Conservation (phyloP, 345 rosid species). For the Lepidium sativum region DNA sequence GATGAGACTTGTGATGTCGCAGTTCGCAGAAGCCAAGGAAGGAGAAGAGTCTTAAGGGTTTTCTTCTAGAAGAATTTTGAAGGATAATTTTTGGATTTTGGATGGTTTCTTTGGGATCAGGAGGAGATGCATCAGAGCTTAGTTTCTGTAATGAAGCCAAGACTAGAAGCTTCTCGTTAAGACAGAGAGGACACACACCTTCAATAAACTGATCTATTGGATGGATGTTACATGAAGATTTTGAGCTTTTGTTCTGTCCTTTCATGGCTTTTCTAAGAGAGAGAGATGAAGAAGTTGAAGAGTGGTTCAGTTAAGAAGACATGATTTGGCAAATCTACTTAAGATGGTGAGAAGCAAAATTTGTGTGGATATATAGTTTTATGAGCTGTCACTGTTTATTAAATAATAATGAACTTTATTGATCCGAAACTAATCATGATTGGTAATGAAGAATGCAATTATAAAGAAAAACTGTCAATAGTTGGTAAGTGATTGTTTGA, state of each 20-base stretch:
- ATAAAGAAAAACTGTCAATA: constrained; percentile 2
- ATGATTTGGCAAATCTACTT: background rate
- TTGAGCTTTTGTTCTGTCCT: constrained; percentile 35
- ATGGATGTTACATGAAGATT: constrained; percentile 64
- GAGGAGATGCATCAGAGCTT: background rate
- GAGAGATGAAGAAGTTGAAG: constrained; percentile 1
- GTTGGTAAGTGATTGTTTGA: constrained; percentile 6
- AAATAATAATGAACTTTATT: background rate
- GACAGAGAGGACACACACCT: constrained; percentile 72
- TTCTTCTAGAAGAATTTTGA: background rate
- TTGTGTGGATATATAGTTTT: background rate
- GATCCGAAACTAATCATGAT: too few species aligned
- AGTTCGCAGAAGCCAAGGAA: constrained; percentile 10
- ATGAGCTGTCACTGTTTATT: constrained; percentile 6
- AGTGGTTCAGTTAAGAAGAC: background rate
- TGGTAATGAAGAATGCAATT: background rate
- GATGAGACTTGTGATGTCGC: constrained; percentile 7
- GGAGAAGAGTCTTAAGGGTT: constrained; percentile 1
- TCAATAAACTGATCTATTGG: constrained; percentile 38
- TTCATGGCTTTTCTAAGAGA: constrained; percentile 29
- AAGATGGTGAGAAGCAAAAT: constrained; percentile 15
- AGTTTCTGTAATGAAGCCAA: constrained; percentile 4
- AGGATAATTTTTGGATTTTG: background rate
- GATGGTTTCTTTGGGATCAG: background rate
- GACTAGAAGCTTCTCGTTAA: constrained; percentile 59